These are phyloP conservation scores for Graphium sp. DNA, from an alignment of 2,329 filamentous ascomycete genomes.

Conservation along the genomic window DNA sequence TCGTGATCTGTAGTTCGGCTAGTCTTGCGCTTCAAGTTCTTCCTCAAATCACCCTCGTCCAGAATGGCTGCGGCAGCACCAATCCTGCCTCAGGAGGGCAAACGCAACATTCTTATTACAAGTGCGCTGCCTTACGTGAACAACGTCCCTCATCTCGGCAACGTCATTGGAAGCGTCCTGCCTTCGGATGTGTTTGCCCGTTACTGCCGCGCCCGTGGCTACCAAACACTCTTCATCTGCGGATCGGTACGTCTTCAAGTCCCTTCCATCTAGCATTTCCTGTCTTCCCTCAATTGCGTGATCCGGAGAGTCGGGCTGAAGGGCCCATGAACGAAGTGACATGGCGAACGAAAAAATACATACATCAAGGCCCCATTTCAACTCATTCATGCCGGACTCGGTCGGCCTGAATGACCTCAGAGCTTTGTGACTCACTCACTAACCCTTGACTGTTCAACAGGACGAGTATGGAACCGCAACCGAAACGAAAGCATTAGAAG, in stretches of 20 bases:
- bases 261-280: no score
- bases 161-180: slow-evolving; percentile 74
- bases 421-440: not conserved
- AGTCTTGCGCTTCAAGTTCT: no score
- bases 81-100: slow-evolving; percentile 51
- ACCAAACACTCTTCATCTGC: slow-evolving; percentile 72
- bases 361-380: no score
- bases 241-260: slow-evolving; percentile 27
- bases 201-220: slow-evolving; percentile 64
- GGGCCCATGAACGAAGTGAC: not conserved
- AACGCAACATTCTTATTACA: slow-evolving; percentile 81
- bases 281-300: not conserved
- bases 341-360: slow-evolving; percentile 1
- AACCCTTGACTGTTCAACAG: slow-evolving; percentile 20
- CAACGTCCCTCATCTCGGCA: slow-evolving; percentile 70
- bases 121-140: slow-evolving; percentile 74
- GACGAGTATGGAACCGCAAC: slow-evolving; percentile 95
- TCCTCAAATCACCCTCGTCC: no score
- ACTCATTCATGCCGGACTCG: not conserved
- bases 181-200: slow-evolving; percentile 76
- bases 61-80: no score
- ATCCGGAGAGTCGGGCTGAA: not conserved
- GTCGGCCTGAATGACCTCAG: no score
- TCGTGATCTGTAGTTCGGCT: no score
- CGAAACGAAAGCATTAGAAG: slow-evolving; percentile 87